These are phyloP conservation scores for Hypomyces perniciosus DNA, from an alignment of 2,329 filamentous ascomycete genomes.

Conservation along the genomic window DNA sequence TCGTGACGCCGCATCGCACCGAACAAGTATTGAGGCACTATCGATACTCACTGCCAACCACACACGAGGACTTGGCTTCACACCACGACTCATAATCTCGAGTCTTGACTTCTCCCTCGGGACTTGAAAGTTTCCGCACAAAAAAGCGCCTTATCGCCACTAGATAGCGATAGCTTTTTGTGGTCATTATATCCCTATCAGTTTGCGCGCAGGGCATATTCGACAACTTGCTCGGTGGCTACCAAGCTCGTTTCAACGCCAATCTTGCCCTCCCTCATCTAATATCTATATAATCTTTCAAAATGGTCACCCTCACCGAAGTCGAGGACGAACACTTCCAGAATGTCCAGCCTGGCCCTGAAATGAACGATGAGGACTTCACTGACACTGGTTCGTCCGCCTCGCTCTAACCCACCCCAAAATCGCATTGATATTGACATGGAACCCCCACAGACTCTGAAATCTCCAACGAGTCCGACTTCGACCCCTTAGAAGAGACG, in stretches of 20 bases:
- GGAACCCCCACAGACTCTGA: conserved; percentile 57
- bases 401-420: background rate
- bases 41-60: background rate
- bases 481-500: conserved; percentile 52
- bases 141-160: conserved; percentile 2
- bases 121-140: conserved; percentile 3
- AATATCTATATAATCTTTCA: conserved; percentile 27
- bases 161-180: background rate
- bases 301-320: conserved; percentile 94
- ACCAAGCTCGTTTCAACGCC: background rate
- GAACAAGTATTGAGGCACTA: conserved; percentile 4
- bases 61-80: too few species aligned
- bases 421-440: background rate
- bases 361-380: conserved; percentile 86
- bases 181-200: background rate
- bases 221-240: background rate
- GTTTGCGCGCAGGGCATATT: background rate
- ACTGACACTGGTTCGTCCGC: conserved; percentile 74
- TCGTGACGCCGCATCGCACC: conserved; percentile 6
- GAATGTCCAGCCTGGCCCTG: conserved; percentile 59
- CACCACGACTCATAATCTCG: background rate
- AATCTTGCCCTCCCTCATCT: background rate
- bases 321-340: conserved; percentile 95
- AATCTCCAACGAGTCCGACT: conserved; percentile 75
- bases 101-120: too few species aligned